A percentile compares a stretch with the other conserved stretches of the same genome.
phyloP scores from a whole-genome alignment of 1,284 basidiomycete species.

The Austropuccinia psidii region DNA sequence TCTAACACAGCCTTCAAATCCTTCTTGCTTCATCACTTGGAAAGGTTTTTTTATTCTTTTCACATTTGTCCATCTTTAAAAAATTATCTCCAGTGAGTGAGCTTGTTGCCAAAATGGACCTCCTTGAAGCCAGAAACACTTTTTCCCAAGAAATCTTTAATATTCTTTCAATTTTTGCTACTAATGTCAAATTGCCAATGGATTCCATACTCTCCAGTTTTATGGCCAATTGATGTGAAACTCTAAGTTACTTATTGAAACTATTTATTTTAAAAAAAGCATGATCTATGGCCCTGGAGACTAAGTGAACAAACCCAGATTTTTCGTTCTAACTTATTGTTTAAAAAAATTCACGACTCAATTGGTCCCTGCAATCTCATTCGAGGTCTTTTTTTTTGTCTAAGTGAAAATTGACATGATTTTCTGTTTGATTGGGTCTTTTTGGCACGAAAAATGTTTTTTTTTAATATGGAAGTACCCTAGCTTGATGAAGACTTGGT shows the following conservation, averaged over 20 bases:
- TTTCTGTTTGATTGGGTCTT: too few species aligned
- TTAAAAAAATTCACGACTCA: too few species aligned
- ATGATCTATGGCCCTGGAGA: background rate
- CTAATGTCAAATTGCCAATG: background rate
- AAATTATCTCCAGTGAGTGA: background rate
- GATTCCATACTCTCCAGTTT: constrained; percentile 4
- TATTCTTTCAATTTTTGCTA: background rate
- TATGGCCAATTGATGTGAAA: background rate
- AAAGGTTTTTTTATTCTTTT: background rate
- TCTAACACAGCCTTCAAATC: background rate
- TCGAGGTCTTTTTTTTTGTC: too few species aligned
- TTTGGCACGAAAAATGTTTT: too few species aligned
- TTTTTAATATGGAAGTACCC: too few species aligned
- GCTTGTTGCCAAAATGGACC: background rate
- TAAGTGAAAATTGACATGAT: too few species aligned
- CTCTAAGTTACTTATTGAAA: background rate
- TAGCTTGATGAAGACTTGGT: too few species aligned
- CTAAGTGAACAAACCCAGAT: background rate
- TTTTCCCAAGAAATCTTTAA: background rate
- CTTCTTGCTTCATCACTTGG: background rate
- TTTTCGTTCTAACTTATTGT: background rate
- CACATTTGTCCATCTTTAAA: background rate
- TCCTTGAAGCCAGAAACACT: background rate
- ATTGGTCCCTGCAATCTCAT: too few species aligned
- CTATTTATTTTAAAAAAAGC: background rate